Evolutionary conservation across 2,329 filamentous ascomycete genomes (phyloP), one percentile per base, ranked within the genome.

Genomic region (Davidsoniella eucalypti): DNA sequence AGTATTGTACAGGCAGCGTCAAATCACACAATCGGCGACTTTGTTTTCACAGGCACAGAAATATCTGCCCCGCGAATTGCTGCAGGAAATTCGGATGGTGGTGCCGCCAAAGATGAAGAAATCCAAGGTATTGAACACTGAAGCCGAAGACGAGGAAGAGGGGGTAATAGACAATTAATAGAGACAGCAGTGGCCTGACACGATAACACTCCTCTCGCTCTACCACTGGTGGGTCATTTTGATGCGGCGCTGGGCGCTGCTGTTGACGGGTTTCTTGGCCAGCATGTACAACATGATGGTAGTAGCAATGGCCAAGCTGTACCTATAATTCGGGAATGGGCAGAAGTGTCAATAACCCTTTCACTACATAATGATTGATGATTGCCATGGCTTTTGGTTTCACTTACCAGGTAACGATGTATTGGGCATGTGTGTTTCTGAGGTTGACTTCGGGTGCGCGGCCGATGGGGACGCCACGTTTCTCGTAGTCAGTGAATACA

Each of bases 231-330:
- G 81, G 61, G 81, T 87, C 64, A 85, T 78, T 51, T 84, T 78
- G 53, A 94, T 78, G 55, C 86, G 78, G 55, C 81, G 78, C 49
- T 81, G 66, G 44, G 84, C 70, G 58, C 85, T 79, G 23, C 81
- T 78, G 12, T 36, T 38, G 8, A 86, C 73, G 12, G 87, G 87
- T 66, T 90, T 94, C 64, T 84, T 87, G 54, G 94, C 69, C 37
- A 98, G 80, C 84, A 96, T 88, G 75, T 83, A 94, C 61, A 98
- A 71, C 92, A 98, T 98, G 61, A 98, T 76, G 10, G 86, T 80
- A 38, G 92, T 98, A 52, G 88, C 88, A 39, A 82, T 65, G 52
- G 79, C 82, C 55, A 94, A 74, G 55, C 84, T 85, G 61, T 93
- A 95, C 87, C 87, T 94, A 57, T 39, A 50, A 16, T 39, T 41